Conservation (phyloP, 2,329 filamentous ascomycete species). For the Phialophora tarda region DNA sequence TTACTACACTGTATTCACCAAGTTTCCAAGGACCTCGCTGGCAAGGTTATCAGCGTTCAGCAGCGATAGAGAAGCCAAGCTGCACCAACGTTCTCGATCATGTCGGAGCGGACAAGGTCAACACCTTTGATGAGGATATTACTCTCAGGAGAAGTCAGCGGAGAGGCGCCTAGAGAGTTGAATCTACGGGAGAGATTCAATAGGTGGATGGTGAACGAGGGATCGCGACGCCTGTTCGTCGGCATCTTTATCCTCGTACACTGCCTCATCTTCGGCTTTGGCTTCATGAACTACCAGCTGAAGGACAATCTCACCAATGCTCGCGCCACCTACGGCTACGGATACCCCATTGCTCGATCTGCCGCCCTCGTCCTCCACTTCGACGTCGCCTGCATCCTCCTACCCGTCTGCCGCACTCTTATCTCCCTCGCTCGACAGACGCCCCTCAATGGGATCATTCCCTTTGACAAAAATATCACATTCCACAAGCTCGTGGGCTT, state of each 20-base stretch:
- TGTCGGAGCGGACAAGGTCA: constrained; percentile 74
- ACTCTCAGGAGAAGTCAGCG: constrained; percentile 80
- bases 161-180: constrained; percentile 71
- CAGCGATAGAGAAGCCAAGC: not conserved
- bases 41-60: constrained; percentile 20
- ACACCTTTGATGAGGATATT: constrained; percentile 82
- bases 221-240: constrained; percentile 81
- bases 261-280: constrained; percentile 77
- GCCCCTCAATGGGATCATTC: constrained; percentile 82
- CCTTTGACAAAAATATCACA: constrained; percentile 64
- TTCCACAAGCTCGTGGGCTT: constrained; percentile 85
- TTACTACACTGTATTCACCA: not conserved
- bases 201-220: constrained; percentile 88
- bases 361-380: constrained; percentile 79
- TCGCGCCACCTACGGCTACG: constrained; percentile 72
- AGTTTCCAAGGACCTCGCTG: constrained; percentile 33
- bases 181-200: constrained; percentile 74
- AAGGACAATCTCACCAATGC: constrained; percentile 73
- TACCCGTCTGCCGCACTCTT: constrained; percentile 76
- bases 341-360: constrained; percentile 76
- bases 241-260: constrained; percentile 75
- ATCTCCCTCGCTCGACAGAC: constrained; percentile 81
- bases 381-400: constrained; percentile 76
- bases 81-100: constrained; percentile 26
- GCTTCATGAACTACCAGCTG: constrained; percentile 77